phyloP scores from a whole-genome alignment of 225 moss, liverwort and hornwort species.

The Physcomitrellopsis africana region DNA sequence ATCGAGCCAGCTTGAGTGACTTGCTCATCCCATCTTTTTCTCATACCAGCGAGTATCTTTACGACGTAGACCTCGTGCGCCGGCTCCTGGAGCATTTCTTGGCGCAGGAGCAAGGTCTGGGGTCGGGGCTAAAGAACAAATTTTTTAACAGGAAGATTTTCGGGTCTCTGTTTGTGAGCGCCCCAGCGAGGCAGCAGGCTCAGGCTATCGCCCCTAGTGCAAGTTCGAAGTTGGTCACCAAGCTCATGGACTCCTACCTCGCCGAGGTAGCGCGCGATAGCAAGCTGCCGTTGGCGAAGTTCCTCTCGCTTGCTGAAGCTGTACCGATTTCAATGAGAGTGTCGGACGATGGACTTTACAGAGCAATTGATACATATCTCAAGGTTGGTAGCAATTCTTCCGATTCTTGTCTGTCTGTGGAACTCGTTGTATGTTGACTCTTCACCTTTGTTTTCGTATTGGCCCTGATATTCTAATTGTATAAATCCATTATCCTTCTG shows the following conservation, averaged over 20 bases:
- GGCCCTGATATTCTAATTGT: not conserved
- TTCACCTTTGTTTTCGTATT: not conserved
- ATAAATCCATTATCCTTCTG: slow-evolving; percentile 5
- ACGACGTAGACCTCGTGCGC: slow-evolving; percentile 87
- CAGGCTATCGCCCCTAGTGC: slow-evolving; percentile 36
- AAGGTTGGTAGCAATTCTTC: slow-evolving; percentile 48
- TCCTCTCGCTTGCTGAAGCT: slow-evolving; percentile 74
- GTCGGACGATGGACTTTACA: slow-evolving; percentile 85
- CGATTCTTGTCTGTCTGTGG: not conserved
- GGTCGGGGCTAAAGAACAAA: slow-evolving; percentile 25
- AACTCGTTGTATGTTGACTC: not conserved
- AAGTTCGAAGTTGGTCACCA: slow-evolving; percentile 68
- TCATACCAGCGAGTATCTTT: slow-evolving; percentile 68
- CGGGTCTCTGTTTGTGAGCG: slow-evolving; percentile 32
- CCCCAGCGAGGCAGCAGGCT: slow-evolving; percentile 20
- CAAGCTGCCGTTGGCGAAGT: slow-evolving; percentile 72
- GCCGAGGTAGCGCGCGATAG: slow-evolving; percentile 84
- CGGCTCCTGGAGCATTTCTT: slow-evolving; percentile 82
- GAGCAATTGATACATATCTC: slow-evolving; percentile 90
- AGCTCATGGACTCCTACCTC: slow-evolving; percentile 83
- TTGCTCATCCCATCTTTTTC: slow-evolving; percentile 74
- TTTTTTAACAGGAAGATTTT: slow-evolving; percentile 36
- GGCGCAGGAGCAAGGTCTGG: slow-evolving; percentile 45
- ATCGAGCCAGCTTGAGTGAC: slow-evolving; percentile 77
- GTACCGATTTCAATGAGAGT: slow-evolving; percentile 61